phyloP scores from a whole-genome alignment of 495 filamentous ascomycete species.

The Apodospora peruviana region DNA sequence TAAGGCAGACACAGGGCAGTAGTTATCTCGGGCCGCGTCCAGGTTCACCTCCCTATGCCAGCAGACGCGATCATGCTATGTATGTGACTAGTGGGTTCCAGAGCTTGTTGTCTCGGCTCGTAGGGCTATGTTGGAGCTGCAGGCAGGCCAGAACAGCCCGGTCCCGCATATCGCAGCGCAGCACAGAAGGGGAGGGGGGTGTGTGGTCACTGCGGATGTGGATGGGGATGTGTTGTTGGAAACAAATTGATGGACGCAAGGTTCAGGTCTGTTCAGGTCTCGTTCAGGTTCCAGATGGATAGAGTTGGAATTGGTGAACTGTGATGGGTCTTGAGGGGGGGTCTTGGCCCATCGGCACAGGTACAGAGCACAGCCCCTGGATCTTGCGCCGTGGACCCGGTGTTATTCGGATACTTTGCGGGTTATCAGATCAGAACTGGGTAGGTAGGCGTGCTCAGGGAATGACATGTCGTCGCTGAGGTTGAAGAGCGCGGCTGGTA shows the following conservation, averaged over 20 bases:
- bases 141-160: background rate
- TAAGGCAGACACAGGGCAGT: slow-evolving; percentile 2
- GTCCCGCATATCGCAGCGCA: background rate
- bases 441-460: background rate
- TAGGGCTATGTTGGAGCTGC: background rate
- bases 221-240: background rate
- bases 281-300: too few relatives aligned
- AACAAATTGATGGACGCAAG: too few relatives aligned
- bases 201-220: background rate
- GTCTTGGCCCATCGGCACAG: slow-evolving; percentile 3
- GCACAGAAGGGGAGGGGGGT: background rate
- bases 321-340: background rate
- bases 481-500: background rate
- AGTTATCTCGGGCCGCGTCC: background rate
- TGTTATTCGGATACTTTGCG: slow-evolving; percentile 10
- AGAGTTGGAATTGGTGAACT: too few relatives aligned
- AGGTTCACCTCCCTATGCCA: background rate
- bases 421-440: background rate
- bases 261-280: too few relatives aligned
- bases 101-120: slow-evolving; percentile 1
- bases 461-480: background rate
- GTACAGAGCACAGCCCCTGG: slow-evolving; percentile 16
- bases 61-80: background rate
- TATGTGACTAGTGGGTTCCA: background rate
- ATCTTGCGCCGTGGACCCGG: background rate